Evolutionary conservation across 163 green algal genomes (phyloP), one percentile per base, ranked within the genome.

Genomic region (Smithsoniella earleae): DNA sequence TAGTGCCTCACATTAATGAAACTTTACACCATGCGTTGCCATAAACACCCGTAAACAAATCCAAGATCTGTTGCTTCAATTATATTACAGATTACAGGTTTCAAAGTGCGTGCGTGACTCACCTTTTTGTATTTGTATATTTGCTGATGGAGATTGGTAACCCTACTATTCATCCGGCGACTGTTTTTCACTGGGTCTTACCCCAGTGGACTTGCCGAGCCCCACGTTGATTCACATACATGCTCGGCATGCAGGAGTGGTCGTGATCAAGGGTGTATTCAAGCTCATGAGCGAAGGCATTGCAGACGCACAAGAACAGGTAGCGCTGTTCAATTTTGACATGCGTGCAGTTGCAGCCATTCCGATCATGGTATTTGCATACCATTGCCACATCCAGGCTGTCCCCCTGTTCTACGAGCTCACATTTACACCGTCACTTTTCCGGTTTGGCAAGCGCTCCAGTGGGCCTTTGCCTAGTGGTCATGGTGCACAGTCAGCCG

Each of bases 401-500:
- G 58, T 69, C 30, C 58, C 58, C 25, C 40, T 69, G 30, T 69
- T 45, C 58, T 69, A 69, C 58, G 58, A 69, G 58, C 58, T 69
- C 58, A 40, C 58, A 30, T 30, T 43, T 33, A 31, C 40, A 30
- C 58, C 58, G 0, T 3, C 8, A 31, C 58, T 69, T 33, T 69
- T 69, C 25, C 22, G 27, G 30, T 37, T 5, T 49, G 40, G 10
- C 40, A 49, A 49, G 40, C n/a, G n/a, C n/a, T n/a, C n/a, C n/a
- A n/a, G n/a, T n/a, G n/a, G n/a, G n/a, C n/a, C n/a, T n/a, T n/a
- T n/a, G n/a, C n/a, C n/a, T n/a, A n/a, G n/a, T n/a, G n/a, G n/a
- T n/a, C n/a, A n/a, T n/a, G n/a, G n/a, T n/a, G n/a, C n/a, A n/a
- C n/a, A n/a, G n/a, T n/a, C n/a, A n/a, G n/a, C n/a, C n/a, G n/a